Evolutionary conservation across 352 stramenopile species (phyloP).

Genomic region (Phytopythium helicoides): DNA sequence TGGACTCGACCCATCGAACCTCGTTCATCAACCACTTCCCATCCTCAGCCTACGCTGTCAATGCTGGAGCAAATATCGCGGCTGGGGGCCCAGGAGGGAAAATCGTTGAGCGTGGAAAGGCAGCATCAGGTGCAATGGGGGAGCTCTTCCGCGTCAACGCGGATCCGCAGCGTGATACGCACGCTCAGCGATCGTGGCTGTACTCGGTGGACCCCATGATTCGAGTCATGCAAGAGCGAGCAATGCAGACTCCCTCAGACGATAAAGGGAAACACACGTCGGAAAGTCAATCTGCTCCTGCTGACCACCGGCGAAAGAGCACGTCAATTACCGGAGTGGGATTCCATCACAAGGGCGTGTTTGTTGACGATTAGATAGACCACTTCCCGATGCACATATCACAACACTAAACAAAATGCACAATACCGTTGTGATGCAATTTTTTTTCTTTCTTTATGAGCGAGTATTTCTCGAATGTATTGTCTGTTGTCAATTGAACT

Average conservation of each 20-base stretch:
- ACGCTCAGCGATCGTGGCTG: constrained; percentile 72
- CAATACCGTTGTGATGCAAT: neutral
- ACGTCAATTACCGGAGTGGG: constrained; percentile 62
- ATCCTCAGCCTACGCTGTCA: constrained; percentile 4
- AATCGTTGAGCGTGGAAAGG: constrained; percentile 57
- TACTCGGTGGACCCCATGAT: constrained; percentile 78
- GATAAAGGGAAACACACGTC: neutral
- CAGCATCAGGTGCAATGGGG: constrained; percentile 54
- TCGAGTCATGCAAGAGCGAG: constrained; percentile 32
- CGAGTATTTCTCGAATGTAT: no score
- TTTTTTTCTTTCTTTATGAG: no score
- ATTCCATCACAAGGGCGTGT: constrained; percentile 55
- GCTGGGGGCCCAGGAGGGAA: constrained; percentile 45
- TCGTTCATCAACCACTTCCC: constrained; percentile 53
- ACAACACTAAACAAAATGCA: neutral
- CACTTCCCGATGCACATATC: neutral
- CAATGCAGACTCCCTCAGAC: constrained; percentile 1
- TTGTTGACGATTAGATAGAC: constrained; percentile 45
- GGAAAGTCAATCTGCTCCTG: neutral
- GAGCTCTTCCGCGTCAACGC: constrained; percentile 54
- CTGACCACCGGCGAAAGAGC: constrained; percentile 32
- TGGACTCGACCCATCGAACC: constrained; percentile 64
- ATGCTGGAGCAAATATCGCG: constrained; percentile 22
- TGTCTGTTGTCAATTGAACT: no score
- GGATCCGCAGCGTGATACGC: constrained; percentile 69